Evolutionary conservation across 108 stramenopile species (phyloP).

Genomic region (Asterionellopsis glacialis): DNA sequence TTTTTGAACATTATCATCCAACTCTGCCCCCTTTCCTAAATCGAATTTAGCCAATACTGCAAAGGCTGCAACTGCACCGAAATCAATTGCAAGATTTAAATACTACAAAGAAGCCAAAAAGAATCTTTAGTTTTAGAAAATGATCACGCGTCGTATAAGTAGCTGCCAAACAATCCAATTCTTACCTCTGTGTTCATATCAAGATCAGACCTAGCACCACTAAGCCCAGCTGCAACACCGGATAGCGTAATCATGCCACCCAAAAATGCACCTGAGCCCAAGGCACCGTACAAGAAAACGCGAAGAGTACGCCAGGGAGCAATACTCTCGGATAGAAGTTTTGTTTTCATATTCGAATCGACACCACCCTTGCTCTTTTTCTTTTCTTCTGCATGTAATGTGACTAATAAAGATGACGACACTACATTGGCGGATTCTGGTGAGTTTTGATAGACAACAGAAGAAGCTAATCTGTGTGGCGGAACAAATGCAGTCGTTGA

Average conservation of each 20-base stretch:
- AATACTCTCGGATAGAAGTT: conserved; percentile 64
- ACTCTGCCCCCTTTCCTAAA: conserved; percentile 52
- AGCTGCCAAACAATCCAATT: too few relatives aligned
- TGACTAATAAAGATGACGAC: too few relatives aligned
- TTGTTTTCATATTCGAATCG: conserved; percentile 17
- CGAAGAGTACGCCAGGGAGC: conserved; percentile 81
- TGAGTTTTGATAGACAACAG: too few relatives aligned
- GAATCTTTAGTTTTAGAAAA: not conserved
- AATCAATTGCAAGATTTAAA: conserved; percentile 80
- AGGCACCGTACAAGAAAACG: conserved; percentile 60
- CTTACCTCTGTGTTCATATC: conserved; percentile 64
- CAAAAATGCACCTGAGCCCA: conserved; percentile 66
- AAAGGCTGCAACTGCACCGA: conserved; percentile 70
- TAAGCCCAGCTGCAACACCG: conserved; percentile 50
- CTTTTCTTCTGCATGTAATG: not conserved
- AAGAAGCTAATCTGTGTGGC: too few relatives aligned
- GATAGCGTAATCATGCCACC: conserved; percentile 66
- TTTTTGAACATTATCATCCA: conserved; percentile 52
- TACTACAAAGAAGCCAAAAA: conserved; percentile 14
- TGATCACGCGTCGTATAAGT: not conserved
- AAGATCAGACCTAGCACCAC: conserved; percentile 53
- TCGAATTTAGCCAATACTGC: conserved; percentile 57
- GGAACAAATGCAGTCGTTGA: too few relatives aligned
- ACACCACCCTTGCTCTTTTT: conserved; percentile 27
- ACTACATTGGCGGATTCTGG: too few relatives aligned